A percentile compares a stretch with the other conserved stretches of the same genome.
Evolutionary conservation across 306 rosid species (phyloP).

Genomic region (Sphenostylis stenocarpa): DNA sequence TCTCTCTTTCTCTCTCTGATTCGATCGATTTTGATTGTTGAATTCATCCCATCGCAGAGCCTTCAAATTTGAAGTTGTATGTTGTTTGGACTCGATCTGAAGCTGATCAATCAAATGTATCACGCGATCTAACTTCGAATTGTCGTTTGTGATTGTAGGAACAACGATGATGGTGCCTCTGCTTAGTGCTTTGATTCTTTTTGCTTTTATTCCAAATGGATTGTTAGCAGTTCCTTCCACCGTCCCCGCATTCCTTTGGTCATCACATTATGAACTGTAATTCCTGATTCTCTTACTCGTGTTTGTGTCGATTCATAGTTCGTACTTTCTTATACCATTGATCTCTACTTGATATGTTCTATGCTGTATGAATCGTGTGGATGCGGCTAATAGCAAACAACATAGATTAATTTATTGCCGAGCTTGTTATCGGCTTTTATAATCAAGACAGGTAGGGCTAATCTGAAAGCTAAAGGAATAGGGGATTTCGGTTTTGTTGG

Average conservation of each 20-base stretch:
- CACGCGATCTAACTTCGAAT: conserved; percentile 11
- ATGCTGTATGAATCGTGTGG: conserved; percentile 3
- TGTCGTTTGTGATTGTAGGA: conserved; percentile 30
- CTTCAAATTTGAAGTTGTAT: neutral
- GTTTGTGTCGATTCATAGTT: neutral
- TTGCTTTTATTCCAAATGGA: conserved; percentile 44
- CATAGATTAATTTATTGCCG: conserved; percentile 4
- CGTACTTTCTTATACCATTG: neutral
- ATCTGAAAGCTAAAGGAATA: neutral
- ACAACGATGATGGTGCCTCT: conserved; percentile 34
- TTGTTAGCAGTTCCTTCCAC: conserved; percentile 56
- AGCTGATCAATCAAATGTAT: neutral
- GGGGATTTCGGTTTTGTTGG: neutral
- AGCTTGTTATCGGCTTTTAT: neutral
- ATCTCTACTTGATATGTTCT: neutral
- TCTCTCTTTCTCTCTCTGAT: neutral
- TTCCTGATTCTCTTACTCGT: neutral
- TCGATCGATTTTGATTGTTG: conserved; percentile 19
- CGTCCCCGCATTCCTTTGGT: conserved; percentile 91
- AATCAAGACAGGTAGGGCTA: neutral
- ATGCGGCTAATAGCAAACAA: neutral
- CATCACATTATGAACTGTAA: conserved; percentile 55
- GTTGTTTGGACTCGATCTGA: conserved; percentile 24
- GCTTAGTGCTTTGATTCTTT: conserved; percentile 44
- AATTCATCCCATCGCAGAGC: neutral